Percentiles rank a stretch among this genome's conserved stretches.
Evolutionary conservation across 2,329 filamentous ascomycete genomes (phyloP).

Genomic region (Trichoderma oligosporum): DNA sequence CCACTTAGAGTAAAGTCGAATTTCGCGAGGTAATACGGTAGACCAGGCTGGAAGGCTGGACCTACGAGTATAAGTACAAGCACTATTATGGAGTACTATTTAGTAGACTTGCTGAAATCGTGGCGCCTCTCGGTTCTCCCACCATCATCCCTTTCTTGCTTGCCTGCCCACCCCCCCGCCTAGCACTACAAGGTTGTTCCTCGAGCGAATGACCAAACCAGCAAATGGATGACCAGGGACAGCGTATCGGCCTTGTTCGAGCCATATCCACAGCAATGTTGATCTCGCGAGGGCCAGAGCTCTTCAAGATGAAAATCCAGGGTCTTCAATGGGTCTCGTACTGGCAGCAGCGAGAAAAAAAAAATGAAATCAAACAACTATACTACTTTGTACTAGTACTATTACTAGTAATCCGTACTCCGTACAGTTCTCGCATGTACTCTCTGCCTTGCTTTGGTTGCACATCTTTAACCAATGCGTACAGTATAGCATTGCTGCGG

Average conservation of each 20-base stretch:
- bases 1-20: no score
- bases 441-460: background rate
- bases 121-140: slow-evolving; percentile 8
- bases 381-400: background rate
- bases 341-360: background rate
- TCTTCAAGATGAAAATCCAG: slow-evolving; percentile 11
- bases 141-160: background rate
- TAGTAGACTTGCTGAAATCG: background rate
- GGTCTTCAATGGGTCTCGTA: slow-evolving; percentile 6
- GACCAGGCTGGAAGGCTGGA: no score
- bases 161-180: slow-evolving; percentile 5
- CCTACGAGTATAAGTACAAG: background rate
- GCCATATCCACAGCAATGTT: slow-evolving; percentile 14
- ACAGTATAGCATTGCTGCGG: background rate
- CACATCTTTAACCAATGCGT: slow-evolving; percentile 5
- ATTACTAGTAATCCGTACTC: background rate
- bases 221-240: background rate
- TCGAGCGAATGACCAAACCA: slow-evolving; percentile 13
- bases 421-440: background rate
- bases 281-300: slow-evolving; percentile 16
- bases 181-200: slow-evolving; percentile 8
- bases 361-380: background rate
- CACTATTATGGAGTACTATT: background rate
- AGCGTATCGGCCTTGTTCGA: slow-evolving; percentile 14
- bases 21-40: no score